Base-by-base conservation (phyloP, 305 asterid species). In the Lippia alba region DNA sequence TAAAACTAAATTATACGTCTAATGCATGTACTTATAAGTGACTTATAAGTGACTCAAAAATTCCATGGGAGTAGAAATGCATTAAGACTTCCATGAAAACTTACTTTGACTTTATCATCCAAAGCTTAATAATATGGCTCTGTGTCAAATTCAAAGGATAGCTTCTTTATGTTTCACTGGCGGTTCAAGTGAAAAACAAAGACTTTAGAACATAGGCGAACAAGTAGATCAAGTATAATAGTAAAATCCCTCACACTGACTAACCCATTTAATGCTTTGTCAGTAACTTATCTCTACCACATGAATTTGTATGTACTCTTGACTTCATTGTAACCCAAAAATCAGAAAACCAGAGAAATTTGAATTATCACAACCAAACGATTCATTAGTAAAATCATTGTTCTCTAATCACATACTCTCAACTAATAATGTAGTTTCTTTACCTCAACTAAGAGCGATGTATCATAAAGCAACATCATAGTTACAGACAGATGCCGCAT, bases 41-140 rank as follows among this genome's bases (percentile, higher is more conserved):
- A n/a, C n/a, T n/a, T n/a, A n/a, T n/a, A n/a, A n/a, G 54, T 48
- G 65, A 61, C 56, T 54, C 15, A 15, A 40, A 62, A 34, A 64
- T 19, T 11, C 18, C 9, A 49, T 63, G 45, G 32, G 12, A 4
- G 0, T 19, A 64, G 5, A 40, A 24, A 65, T 44, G 64, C 41
- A 53, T 66, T 55, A 64, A 32, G 45, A 12, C n/a, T 71, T 8
- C 51, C 46, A 33, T 0, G 41, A 49, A 18, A 46, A 62, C 79
- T 74, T 74, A 88, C 99, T 85, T 82, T 85, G 63, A 94, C 84
- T 78, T 79, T 88, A 39, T 64, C 81, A 74, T 85, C 91, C 83
- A 94, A 79, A 70, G 86, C 86, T 71, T 76, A 95, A 80, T 94
- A 91, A 64, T 94, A 89, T n/a, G 96, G 97, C 19, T 94, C 99